Base-by-base conservation (phyloP, 2,329 filamentous ascomycete genomes). In the Colletotrichum sp. region DNA sequence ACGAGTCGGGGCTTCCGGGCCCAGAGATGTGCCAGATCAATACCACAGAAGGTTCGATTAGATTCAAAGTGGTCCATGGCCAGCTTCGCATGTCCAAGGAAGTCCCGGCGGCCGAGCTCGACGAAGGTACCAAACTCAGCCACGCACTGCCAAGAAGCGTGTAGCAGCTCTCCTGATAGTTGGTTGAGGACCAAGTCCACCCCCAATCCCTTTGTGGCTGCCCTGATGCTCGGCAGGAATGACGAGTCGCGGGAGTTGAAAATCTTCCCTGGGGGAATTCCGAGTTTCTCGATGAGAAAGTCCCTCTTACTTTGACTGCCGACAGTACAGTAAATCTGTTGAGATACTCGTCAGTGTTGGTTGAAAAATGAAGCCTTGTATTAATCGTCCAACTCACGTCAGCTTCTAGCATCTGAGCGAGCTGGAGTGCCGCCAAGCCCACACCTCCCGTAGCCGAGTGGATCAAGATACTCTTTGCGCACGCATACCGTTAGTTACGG, bases 101-200 rank as follows among this genome's bases (percentile, higher is more conserved):
- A 80, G 66, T 90, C 88, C 7, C 83, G 79, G 76, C 86, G 86
- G 8, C 87, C 87, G 24, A 89, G 85, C 71, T 90, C 88, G 0
- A 89, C 73, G 79, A 90, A 86, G 2, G 79, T 82, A 1, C 87
- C 88, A 63, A 85, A 87, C 7, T 82, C 79, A 2, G 88, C 87
- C 4, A 90, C 81, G 62, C 86, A 88, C 2, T 84, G 76, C 86
- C 86, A 90, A 0, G 86, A 84, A 4, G 84, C 83, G 24, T 86
- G 85, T 0, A 89, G 80, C 0, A 86, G 76, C 16, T 88, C 85
- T 2, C 87, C 86, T 0, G 86, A 83, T 0, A 88, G 80, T 6
- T 85, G 85, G 78, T 88, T 88, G 5, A 88, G 80, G 1, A 86
- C 85, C 0, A 86, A 64, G 62, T 86, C 83, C 16, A 86, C 84